phyloP scores from a whole-genome alignment of 2,329 filamentous ascomycete genomes.

The Cercospora janseana region DNA sequence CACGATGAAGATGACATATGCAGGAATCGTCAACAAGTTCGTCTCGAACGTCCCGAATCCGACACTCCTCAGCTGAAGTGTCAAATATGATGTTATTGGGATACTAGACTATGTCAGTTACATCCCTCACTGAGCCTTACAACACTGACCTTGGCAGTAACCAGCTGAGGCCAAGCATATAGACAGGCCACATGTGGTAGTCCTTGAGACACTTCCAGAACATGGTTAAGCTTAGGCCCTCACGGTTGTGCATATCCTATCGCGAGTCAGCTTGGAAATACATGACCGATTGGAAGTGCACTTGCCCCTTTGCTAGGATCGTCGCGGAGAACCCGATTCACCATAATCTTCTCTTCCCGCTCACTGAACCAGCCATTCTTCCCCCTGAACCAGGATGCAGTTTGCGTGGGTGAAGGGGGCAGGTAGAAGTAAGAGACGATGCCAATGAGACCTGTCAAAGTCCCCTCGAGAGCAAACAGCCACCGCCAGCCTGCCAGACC shows the following conservation, averaged over 20 bases:
- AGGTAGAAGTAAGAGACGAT: conserved; percentile 56
- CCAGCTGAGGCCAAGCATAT: conserved; percentile 51
- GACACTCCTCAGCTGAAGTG: conserved; percentile 41
- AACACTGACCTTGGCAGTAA: conserved; percentile 30
- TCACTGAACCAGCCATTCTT: conserved; percentile 62
- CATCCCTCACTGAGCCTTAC: background rate
- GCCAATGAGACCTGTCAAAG: conserved; percentile 55
- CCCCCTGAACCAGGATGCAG: conserved; percentile 59
- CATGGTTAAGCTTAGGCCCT: conserved; percentile 49
- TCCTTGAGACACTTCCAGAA: conserved; percentile 54
- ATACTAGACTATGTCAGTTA: conserved; percentile 13
- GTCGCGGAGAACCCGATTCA: conserved; percentile 62
- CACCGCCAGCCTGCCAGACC: conserved; percentile 53
- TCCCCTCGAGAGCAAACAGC: conserved; percentile 60
- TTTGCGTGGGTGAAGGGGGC: conserved; percentile 61
- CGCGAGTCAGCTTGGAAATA: conserved; percentile 48
- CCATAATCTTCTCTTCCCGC: conserved; percentile 61
- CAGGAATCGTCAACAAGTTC: conserved; percentile 45
- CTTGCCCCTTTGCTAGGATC: conserved; percentile 60
- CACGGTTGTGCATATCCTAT: conserved; percentile 56
- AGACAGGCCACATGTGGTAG: conserved; percentile 59
- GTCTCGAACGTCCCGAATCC: conserved; percentile 46
- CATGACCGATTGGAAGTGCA: conserved; percentile 47
- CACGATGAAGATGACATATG: conserved; percentile 52
- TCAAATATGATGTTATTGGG: conserved; percentile 43